Evolutionary conservation across 1,284 basidiomycete species (phyloP), one percentile per base, ranked within the genome.

Genomic region (Moesziomyces parantarcticus): DNA sequence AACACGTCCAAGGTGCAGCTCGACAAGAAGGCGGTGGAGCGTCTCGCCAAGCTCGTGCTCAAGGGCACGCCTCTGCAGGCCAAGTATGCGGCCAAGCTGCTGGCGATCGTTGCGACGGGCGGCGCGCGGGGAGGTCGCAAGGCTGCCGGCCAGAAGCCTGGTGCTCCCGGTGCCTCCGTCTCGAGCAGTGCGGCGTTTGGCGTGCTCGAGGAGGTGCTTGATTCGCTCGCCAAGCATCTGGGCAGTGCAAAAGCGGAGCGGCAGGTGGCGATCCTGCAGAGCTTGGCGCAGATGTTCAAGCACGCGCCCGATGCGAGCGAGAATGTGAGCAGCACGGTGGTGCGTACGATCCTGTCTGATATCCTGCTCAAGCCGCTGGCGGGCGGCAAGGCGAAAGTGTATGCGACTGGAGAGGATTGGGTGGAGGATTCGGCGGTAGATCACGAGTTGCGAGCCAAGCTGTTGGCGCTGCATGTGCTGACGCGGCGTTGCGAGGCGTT

Each of bases 81-180:
- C 21, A 98, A 98, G 84, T 95, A 92, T 83, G 92, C 94, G 0
- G 89, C 92, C 1, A 89, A 93, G 23, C 86, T 94, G 48, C 79
- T 97, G 10, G 89, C 91, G 0, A 73, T 81, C 18, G 78, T 82
- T 18, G 50, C 62, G 5, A 72, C 63, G 6, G 69, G 69, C 22
- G 69, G 69, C 5, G 63, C 56, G 4, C 39, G 51, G 5, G 66
- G 62, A 7, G 69, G 58, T 11, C 50, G 57, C 23, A 66, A 66
- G 22, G 59, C 59, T 1, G 73, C 42, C 5, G 60, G 69, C 0
- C 46, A 58, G 36, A 52, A 63, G 49, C 45, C 58, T 9, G 51
- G 65, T 7, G 58, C 69, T 0, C 55, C 63, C 3, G 63, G 63
- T 2, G 51, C 52, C 6, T 58, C 63, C 8, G 59, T 72, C 6